Evolutionary conservation across 331 rosid species (phyloP).

Genomic region (Dryas integrifolia): DNA sequence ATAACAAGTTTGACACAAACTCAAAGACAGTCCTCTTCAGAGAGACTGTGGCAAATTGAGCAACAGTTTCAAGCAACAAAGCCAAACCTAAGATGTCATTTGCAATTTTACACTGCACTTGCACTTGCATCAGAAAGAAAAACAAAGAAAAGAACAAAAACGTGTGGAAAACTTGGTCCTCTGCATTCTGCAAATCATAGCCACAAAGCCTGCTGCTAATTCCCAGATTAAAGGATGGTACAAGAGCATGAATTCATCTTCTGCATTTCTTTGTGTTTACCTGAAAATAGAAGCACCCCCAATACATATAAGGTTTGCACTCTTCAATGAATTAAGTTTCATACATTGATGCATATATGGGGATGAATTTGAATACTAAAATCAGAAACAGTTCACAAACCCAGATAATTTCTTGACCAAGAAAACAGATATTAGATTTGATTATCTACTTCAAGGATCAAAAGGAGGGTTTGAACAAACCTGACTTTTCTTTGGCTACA

Average conservation of each 20-base stretch:
- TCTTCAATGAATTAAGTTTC: neutral
- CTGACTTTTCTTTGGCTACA: constrained; percentile 46
- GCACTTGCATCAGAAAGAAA: constrained; percentile 10
- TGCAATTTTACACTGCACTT: neutral
- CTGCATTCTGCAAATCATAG: constrained; percentile 27
- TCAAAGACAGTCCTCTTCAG: neutral
- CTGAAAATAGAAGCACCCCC: constrained; percentile 30
- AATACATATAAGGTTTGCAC: neutral
- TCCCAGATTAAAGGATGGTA: constrained; percentile 50
- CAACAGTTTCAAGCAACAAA: neutral
- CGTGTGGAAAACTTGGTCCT: constrained; percentile 11
- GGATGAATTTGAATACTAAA: neutral
- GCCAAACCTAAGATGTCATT: neutral
- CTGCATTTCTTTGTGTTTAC: constrained; percentile 40
- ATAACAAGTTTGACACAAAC: neutral
- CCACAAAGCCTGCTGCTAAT: constrained; percentile 12
- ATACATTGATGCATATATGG: too few relatives aligned
- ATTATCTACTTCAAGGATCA: neutral
- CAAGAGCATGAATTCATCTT: constrained; percentile 63
- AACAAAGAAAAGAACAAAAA: constrained; percentile 1
- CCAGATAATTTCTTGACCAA: too few relatives aligned
- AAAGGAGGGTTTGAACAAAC: constrained; percentile 27
- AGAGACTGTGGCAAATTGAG: neutral
- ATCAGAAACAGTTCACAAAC: neutral
- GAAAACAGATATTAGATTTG: neutral